A percentile compares a stretch with the other conserved stretches of the same genome.
phyloP scores from a whole-genome alignment of 108 stramenopile species.

The Cyclotella choctawhatcheeana region DNA sequence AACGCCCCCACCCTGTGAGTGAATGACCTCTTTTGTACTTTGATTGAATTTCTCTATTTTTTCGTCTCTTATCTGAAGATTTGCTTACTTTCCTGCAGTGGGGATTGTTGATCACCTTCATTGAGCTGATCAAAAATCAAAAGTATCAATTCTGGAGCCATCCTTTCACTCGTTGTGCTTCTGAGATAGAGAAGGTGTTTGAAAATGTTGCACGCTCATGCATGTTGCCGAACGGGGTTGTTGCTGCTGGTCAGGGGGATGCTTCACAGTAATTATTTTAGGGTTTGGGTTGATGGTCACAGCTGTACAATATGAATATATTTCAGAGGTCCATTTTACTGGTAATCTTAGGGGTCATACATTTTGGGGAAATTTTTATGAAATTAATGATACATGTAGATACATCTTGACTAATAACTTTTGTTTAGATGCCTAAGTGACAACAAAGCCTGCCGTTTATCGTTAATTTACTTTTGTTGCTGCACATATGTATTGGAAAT shows the following conservation, averaged over 20 bases:
- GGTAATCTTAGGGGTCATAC: conserved; percentile 6
- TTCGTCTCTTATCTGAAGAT: conserved; percentile 5
- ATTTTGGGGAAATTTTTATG: neutral
- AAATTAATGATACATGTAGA: conserved; percentile 7
- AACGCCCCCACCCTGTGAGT: conserved; percentile 99
- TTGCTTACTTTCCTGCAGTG: conserved; percentile 77
- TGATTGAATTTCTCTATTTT: neutral
- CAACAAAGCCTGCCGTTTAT: too few species aligned
- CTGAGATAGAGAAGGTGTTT: conserved; percentile 99
- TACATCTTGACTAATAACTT: conserved; percentile 18
- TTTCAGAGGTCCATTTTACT: conserved; percentile 5
- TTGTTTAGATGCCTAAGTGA: conserved; percentile 4
- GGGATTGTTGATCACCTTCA: conserved; percentile 97
- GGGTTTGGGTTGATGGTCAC: conserved; percentile 5
- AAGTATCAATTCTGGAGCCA: conserved; percentile 98
- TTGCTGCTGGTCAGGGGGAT: conserved; percentile 37
- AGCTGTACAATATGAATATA: conserved; percentile 5
- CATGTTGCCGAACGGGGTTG: conserved; percentile 64
- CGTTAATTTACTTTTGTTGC: too few species aligned
- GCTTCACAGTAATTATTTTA: conserved; percentile 18
- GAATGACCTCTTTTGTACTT: conserved; percentile 51
- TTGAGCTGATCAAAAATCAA: conserved; percentile 99
- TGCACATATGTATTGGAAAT: too few species aligned
- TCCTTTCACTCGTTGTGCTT: conserved; percentile 96
- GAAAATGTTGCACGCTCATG: conserved; percentile 94